Evolutionary conservation across 2,329 filamentous ascomycete genomes (phyloP), one percentile per base, ranked within the genome.

Genomic region (Fusarium fujikuroi): DNA sequence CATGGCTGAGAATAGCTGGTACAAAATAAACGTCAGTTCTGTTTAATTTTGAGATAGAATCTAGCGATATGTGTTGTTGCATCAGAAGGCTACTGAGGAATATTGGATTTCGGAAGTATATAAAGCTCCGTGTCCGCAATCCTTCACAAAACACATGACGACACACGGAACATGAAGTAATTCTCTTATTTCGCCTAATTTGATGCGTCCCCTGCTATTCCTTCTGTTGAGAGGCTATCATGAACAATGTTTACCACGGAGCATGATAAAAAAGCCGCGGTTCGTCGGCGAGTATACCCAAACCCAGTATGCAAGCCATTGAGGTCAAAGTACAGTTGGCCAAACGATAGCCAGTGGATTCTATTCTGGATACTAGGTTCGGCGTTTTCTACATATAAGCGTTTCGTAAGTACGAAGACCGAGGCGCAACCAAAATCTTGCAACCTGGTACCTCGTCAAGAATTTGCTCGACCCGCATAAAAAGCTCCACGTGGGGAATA

Each of bases 321-420:
- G 9, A 40, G 19, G n/a, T 25, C 4, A 44, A 49, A 16, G 12
- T 36, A 21, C 39, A 23, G 28, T 62, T 58, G 3, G 7, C 16
- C 25, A n/a, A 25, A 8, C 32, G 47, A 40, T 8, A 43, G n/a
- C 5, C 7, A 30, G 14, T 56, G 34, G 15, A 42, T 28, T 21
- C 18, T 34, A n/a, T 68, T 18, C 23, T 46, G 3, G 25, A 59
- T 9, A 14, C 34, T 9, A 59, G 50, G 4, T 66, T 68, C 65
- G 47, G 47, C 54, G 56, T 32, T 40, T 66, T 40, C 52, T 37
- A 34, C 40, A 30, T 68, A 21, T 43, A 34, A 68, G 53, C 65
- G 47, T 47, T 63, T 68, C 64, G 66, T 63, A 69, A 63, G 28
- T 68, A 63, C 64, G 64, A 69, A 68, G 28, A 63, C 64, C 57